A percentile compares a stretch with the other conserved stretches of the same genome.
Conservation (phyloP, 2,329 filamentous ascomycete genomes). For the Cercospora berteroae region DNA sequence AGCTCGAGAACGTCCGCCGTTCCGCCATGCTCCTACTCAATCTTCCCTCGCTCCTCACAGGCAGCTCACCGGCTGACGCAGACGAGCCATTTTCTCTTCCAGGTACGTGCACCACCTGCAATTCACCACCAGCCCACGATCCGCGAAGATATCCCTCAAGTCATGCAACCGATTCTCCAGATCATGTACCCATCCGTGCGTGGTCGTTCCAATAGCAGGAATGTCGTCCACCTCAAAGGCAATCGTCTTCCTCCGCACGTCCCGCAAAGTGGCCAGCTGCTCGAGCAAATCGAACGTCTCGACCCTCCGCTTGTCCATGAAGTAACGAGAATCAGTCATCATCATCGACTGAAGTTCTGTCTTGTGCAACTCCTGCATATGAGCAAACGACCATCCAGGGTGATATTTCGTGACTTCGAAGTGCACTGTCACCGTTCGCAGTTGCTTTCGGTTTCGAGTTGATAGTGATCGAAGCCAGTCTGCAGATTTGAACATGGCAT, state of each 20-base stretch:
- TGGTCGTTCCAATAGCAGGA: neutral
- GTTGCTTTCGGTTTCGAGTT: conserved; percentile 7
- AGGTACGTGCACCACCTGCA: conserved; percentile 3
- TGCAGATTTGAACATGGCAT: conserved; percentile 6
- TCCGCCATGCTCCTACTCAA: neutral
- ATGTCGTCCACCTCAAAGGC: conserved; percentile 2
- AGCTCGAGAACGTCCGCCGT: neutral
- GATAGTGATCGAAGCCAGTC: conserved; percentile 12
- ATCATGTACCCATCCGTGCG: conserved; percentile 11
- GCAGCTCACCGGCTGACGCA: neutral
- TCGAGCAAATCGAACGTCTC: conserved; percentile 5
- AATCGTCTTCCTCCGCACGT: neutral
- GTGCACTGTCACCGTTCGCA: neutral
- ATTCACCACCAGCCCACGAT: neutral
- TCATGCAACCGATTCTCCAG: neutral
- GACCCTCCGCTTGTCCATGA: conserved; percentile 2
- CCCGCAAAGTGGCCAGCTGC: neutral
- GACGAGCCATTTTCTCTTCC: neutral
- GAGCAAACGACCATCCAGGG: conserved; percentile 1
- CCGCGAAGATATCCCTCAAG: neutral
- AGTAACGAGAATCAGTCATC: conserved; percentile 5
- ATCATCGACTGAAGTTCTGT: neutral
- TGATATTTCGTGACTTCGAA: conserved; percentile 1
- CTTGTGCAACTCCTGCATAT: conserved; percentile 3
- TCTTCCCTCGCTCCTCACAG: neutral